Evolutionary conservation across 306 rosid genomes (phyloP).

Genomic region (Delonix regia): DNA sequence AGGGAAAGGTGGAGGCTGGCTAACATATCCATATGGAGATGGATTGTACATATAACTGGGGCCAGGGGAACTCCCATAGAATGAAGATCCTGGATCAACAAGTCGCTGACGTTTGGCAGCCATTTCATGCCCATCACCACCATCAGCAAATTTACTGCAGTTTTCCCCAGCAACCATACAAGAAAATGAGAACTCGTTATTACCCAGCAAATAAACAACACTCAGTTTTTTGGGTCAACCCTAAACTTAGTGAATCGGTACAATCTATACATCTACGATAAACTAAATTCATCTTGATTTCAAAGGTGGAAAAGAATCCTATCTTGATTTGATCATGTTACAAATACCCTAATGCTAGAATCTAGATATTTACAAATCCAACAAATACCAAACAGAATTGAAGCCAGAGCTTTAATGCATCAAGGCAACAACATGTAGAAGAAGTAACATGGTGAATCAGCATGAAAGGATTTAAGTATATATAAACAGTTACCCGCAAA

Average conservation of each 20-base stretch:
- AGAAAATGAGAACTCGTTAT: slow-evolving; percentile 33
- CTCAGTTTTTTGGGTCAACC: background rate
- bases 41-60: slow-evolving; percentile 79
- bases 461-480: background rate
- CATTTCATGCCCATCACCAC: slow-evolving; percentile 92
- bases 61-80: slow-evolving; percentile 76
- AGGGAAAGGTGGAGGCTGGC: slow-evolving; percentile 88
- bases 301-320: background rate
- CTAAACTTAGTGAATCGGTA: slow-evolving; percentile 13
- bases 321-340: background rate
- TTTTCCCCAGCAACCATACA: slow-evolving; percentile 33
- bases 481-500: background rate
- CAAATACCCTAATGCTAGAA: background rate
- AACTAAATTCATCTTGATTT: background rate
- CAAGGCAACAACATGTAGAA: background rate
- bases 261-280: slow-evolving; percentile 3
- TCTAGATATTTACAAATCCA: background rate
- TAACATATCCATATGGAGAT: slow-evolving; percentile 77
- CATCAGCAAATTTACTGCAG: slow-evolving; percentile 63
- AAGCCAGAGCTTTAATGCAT: slow-evolving; percentile 15
- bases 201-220: slow-evolving; percentile 6
- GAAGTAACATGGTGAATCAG: background rate
- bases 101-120: slow-evolving; percentile 90
- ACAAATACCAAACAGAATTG: slow-evolving; percentile 6
- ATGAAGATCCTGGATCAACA: slow-evolving; percentile 78